Percentiles rank a stretch among this genome's conserved stretches.
Conservation (phyloP, 1,139 yeast genomes). For the Scheffersomyces titani region DNA sequence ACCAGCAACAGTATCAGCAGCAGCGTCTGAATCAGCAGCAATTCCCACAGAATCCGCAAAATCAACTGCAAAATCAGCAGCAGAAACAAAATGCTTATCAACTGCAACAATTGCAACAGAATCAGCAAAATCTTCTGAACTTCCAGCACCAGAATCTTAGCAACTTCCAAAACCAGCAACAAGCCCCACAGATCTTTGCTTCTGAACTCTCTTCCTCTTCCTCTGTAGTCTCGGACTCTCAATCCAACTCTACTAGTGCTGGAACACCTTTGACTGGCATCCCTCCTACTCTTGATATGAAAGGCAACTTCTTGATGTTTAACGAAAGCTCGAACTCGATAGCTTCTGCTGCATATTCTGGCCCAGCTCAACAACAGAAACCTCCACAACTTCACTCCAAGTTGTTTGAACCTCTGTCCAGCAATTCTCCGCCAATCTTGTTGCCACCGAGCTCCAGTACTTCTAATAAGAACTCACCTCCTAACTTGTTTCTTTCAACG, state of each 20-base stretch:
- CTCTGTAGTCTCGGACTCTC: conserved; percentile 7
- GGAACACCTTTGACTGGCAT: neutral
- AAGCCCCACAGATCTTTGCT: neutral
- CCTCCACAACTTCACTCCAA: conserved; percentile 13
- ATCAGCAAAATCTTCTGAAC: neutral
- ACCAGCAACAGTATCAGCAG: conserved; percentile 9
- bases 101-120: neutral
- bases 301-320: conserved; percentile 17
- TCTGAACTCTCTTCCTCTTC: conserved; percentile 2
- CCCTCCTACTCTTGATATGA: conserved; percentile 11
- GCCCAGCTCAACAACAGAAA: conserved; percentile 1
- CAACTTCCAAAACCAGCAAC: neutral
- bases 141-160: neutral
- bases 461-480: conserved; percentile 24
- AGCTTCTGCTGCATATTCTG: conserved; percentile 19
- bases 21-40: conserved; percentile 3
- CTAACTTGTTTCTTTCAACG: conserved; percentile 24
- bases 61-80: conserved; percentile 10
- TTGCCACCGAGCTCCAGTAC: conserved; percentile 13
- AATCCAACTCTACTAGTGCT: neutral
- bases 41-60: too few relatives aligned
- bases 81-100: neutral
- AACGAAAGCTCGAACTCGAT: conserved; percentile 24
- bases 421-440: conserved; percentile 21
- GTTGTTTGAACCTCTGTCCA: conserved; percentile 18